These are phyloP conservation scores for Stagonosporopsis cucurbitacearum DNA, from an alignment of 2,329 filamentous ascomycete species.

Conservation along the genomic window DNA sequence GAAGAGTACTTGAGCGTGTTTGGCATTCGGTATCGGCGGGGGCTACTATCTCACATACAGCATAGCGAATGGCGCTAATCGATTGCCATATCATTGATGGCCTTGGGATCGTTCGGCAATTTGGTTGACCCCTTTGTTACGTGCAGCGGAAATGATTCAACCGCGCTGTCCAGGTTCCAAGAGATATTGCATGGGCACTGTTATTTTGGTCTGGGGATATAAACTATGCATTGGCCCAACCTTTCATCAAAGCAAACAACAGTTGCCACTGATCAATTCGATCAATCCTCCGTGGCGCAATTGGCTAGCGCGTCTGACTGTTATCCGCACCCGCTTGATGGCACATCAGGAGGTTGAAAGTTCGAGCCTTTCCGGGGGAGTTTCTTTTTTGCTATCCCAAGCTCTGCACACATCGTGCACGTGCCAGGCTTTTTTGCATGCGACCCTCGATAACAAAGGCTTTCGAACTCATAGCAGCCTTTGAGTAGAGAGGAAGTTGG, in stretches of 20 bases:
- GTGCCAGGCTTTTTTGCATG: not conserved
- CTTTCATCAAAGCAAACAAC: slow-evolving; percentile 28
- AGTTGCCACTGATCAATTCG: slow-evolving; percentile 21
- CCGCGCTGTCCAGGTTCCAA: no score
- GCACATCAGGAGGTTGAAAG: slow-evolving; percentile 43
- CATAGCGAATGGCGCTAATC: slow-evolving; percentile 15
- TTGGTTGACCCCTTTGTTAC: not conserved
- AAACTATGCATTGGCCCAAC: no score
- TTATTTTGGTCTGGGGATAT: no score
- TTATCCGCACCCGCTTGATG: slow-evolving; percentile 48
- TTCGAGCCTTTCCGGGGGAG: slow-evolving; percentile 45
- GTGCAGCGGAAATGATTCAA: no score
- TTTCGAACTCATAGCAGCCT: no score
- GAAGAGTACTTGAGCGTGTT: slow-evolving; percentile 17
- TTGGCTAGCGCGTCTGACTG: slow-evolving; percentile 69
- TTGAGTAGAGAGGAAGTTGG: no score
- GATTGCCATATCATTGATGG: not conserved
- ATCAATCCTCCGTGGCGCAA: slow-evolving; percentile 52
- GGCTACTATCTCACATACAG: slow-evolving; percentile 4
- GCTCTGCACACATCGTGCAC: not conserved
- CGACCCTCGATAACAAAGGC: not conserved
- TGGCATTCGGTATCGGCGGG: not conserved
- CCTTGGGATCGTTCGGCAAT: not conserved
- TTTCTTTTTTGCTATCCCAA: slow-evolving; percentile 14
- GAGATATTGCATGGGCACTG: no score